Base-by-base conservation (phyloP, 208 protist species). In the Angomonas deanei region DNA sequence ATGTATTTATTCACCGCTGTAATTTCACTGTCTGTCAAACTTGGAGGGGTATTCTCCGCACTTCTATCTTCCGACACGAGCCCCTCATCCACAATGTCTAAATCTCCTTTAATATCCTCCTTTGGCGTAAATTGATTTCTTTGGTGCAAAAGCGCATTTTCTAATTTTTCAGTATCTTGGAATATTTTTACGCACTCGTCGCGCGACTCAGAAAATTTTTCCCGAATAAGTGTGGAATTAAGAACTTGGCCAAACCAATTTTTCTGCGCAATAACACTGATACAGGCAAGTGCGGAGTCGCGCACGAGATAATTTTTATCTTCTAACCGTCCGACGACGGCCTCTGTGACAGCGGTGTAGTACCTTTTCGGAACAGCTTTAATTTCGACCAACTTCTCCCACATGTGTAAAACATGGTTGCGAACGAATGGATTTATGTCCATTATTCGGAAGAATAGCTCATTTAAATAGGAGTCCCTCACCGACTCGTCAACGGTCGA, bases 241-340 rank as follows among this genome's bases (percentile, higher is more conserved):
- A 96, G 74, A 31, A 96, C 86, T 59, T 79, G 76, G 32, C 86
- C 84, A 67, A 92, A 96, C 89, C 89, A 96, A 48, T 90, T 93
- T 47, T 89, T 89, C 36, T 67, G 61, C 24, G 93, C 64, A 52
- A 93, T 80, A 8, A 28, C 56, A 21, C 71, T 66, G 53, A 93
- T 80, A n/a, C 78, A 67, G 3, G 78, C 69, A 80, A 96, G 84
- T 27, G 89, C 84, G 21, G 89, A 80, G 53, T 92, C 84, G 38
- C 89, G 74, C 1, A 96, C 89, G 19, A 96, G 69, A 38, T 92
- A 92, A 72, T 93, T 92, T 48, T 78, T 67, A 65, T 96, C 89
- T 59, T 91, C 84, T 21, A 96, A 71, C 28, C 89, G 67, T 8
- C 80, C 83, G 23, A 93, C 80, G 6, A 89, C 53, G 2, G 83